These are phyloP conservation scores for bread wheat (Triticum aestivum) DNA, from an alignment of 176 grass and related monocot genomes.

Conservation along the genomic window DNA sequence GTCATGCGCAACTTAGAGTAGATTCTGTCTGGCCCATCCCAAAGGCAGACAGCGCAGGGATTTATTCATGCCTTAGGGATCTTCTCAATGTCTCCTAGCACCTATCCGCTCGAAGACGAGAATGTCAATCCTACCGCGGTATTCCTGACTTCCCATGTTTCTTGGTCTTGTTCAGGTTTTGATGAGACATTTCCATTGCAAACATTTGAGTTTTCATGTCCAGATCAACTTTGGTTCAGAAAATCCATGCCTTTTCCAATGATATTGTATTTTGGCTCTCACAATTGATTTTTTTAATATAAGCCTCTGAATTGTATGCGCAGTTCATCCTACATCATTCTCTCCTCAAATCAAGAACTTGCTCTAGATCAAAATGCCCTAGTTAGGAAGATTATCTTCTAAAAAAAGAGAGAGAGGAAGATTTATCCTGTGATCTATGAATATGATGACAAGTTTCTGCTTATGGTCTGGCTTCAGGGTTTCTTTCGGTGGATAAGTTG, in stretches of 20 bases:
- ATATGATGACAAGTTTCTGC: background rate
- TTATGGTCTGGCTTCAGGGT: background rate
- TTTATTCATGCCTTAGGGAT: conserved; percentile 30
- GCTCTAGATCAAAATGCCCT: background rate
- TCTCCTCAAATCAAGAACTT: background rate
- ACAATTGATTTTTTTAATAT: background rate
- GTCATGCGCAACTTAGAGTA: conserved; percentile 13
- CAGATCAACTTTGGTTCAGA: background rate
- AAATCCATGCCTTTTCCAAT: background rate
- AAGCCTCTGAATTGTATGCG: background rate
- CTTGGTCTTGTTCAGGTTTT: conserved; percentile 8
- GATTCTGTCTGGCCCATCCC: background rate
- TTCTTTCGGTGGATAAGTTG: background rate
- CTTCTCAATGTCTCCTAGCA: conserved; percentile 45
- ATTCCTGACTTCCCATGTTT: conserved; percentile 13
- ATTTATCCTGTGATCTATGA: background rate
- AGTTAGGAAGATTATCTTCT: too few relatives aligned
- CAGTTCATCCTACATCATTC: background rate
- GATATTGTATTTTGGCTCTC: background rate
- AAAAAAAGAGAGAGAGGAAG: background rate
- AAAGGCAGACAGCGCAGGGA: background rate
- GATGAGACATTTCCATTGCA: background rate
- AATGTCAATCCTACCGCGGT: conserved; percentile 68
- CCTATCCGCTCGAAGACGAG: conserved; percentile 47
- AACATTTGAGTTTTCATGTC: conserved; percentile 10